phyloP scores from a whole-genome alignment of 2,329 filamentous ascomycete genomes.

The Coniella vitis region DNA sequence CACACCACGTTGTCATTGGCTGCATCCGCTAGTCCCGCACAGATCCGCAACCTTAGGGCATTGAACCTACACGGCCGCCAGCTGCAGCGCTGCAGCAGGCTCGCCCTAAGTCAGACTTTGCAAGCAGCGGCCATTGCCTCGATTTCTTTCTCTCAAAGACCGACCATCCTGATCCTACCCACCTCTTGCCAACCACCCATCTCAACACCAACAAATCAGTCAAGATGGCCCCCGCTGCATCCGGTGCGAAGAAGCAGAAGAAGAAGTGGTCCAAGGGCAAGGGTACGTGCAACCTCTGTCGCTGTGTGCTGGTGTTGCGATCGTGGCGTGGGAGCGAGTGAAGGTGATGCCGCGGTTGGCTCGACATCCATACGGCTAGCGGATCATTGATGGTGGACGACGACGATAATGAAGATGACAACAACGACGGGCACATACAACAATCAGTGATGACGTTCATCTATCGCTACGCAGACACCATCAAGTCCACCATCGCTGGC shows the following conservation, averaged over 20 bases:
- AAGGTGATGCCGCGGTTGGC: background rate
- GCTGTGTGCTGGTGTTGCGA: conserved; percentile 2
- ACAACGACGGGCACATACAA: background rate
- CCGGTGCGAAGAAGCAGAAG: conserved; percentile 74
- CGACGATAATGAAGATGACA: background rate
- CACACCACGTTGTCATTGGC: background rate
- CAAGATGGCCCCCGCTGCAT: conserved; percentile 44
- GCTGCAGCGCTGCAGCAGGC: background rate
- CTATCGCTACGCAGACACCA: too few species aligned
- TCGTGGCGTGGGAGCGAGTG: background rate
- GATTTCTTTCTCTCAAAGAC: conserved; percentile 16
- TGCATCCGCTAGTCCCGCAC: background rate
- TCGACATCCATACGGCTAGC: background rate
- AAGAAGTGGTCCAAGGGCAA: conserved; percentile 64
- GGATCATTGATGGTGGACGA: background rate
- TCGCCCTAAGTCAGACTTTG: conserved; percentile 19
- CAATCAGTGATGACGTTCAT: too few species aligned
- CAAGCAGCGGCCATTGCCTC: conserved; percentile 14
- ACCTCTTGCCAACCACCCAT: conserved; percentile 19
- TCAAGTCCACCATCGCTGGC: background rate
- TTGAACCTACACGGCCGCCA: conserved; percentile 2
- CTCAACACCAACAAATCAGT: conserved; percentile 26
- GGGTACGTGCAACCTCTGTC: conserved; percentile 51
- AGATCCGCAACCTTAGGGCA: conserved; percentile 4
- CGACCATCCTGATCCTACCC: conserved; percentile 8